Conservation (phyloP, 129 eudicot genomes). For the Ambrosia artemisiifolia region DNA sequence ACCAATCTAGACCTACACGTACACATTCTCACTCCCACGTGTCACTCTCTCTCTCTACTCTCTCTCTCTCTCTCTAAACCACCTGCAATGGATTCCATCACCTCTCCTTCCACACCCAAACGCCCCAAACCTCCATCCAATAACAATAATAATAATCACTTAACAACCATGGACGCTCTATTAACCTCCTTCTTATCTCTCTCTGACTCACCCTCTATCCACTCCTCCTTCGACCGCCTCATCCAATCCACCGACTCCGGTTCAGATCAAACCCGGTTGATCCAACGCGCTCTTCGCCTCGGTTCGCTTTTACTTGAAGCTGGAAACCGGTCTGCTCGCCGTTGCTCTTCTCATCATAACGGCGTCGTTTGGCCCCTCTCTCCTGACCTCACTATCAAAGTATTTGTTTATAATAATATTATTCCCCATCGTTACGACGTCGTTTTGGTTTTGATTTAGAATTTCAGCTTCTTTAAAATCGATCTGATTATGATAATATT, state of each 20-base stretch:
- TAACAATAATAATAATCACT: background rate
- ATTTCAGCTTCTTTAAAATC: background rate
- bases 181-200: conserved; percentile 41
- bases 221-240: conserved; percentile 52
- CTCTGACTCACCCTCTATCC: conserved; percentile 43
- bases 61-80: conserved; percentile 5
- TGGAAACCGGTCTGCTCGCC: conserved; percentile 63
- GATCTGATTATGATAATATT: background rate
- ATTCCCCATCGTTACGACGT: too few relatives aligned
- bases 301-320: conserved; percentile 63
- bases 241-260: conserved; percentile 50
- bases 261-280: conserved; percentile 46
- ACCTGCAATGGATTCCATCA: conserved; percentile 5
- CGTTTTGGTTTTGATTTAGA: too few relatives aligned
- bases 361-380: conserved; percentile 69
- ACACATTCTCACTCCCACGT: conserved; percentile 38
- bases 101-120: conserved; percentile 40
- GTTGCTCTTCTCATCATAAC: conserved; percentile 58
- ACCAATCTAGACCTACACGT: conserved; percentile 43
- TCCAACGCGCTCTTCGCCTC: conserved; percentile 56
- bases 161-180: conserved; percentile 31
- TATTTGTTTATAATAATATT: too few relatives aligned
- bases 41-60: conserved; percentile 13
- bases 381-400: conserved; percentile 75
- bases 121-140: conserved; percentile 44